phyloP scores from a whole-genome alignment of 495 filamentous ascomycete genomes.

The Neurospora hispaniola region DNA sequence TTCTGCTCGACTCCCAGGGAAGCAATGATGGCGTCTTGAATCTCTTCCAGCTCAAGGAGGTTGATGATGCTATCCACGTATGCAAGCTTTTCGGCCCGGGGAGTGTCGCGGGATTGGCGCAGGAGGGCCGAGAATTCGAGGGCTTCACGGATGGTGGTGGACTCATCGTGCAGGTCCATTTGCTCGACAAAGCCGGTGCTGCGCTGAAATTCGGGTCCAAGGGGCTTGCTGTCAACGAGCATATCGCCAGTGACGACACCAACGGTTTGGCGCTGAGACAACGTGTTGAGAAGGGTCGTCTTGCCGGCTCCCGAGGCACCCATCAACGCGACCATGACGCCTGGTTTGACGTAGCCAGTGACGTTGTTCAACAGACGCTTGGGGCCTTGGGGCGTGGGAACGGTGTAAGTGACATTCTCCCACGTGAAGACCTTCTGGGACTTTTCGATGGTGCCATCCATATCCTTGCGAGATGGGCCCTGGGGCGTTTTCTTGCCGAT shows the following conservation, averaged over 20 bases:
- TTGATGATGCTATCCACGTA: slow-evolving; percentile 87
- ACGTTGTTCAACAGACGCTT: slow-evolving; percentile 54
- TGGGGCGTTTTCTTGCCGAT: slow-evolving; percentile 17
- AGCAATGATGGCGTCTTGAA: slow-evolving; percentile 74
- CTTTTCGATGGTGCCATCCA: slow-evolving; percentile 9
- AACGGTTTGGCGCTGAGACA: slow-evolving; percentile 65
- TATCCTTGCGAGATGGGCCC: slow-evolving; percentile 33
- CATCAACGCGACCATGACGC: slow-evolving; percentile 71
- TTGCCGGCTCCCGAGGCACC: slow-evolving; percentile 79
- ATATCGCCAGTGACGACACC: slow-evolving; percentile 66
- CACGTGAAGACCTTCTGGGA: slow-evolving; percentile 44
- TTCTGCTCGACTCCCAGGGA: slow-evolving; percentile 54
- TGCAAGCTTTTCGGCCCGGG: slow-evolving; percentile 61
- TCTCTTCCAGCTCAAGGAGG: slow-evolving; percentile 69
- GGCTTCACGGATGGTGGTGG: slow-evolving; percentile 77
- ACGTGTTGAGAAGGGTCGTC: slow-evolving; percentile 53
- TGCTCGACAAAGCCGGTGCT: slow-evolving; percentile 81
- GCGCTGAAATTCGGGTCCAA: slow-evolving; percentile 64
- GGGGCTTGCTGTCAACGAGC: slow-evolving; percentile 63
- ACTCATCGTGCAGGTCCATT: slow-evolving; percentile 74
- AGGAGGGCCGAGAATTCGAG: slow-evolving; percentile 71
- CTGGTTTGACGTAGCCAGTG: slow-evolving; percentile 70
- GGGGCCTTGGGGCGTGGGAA: slow-evolving; percentile 51
- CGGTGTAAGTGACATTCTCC: slow-evolving; percentile 52
- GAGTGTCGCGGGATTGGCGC: slow-evolving; percentile 57